These are phyloP conservation scores for Suillus subalutaceus DNA, from an alignment of 768 basidiomycete genomes.

Conservation along the genomic window DNA sequence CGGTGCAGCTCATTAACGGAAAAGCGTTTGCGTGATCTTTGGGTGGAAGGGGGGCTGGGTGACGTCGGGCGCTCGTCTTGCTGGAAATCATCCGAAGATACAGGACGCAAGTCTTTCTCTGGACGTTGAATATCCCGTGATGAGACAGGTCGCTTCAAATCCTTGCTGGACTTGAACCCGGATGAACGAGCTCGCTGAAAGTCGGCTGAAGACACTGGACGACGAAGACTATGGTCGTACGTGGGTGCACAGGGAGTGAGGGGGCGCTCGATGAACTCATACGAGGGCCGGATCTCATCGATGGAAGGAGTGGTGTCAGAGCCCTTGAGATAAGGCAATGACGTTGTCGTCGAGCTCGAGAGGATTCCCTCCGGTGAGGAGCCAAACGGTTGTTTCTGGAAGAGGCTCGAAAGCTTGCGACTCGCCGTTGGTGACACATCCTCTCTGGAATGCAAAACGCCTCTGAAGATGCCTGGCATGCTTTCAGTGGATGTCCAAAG, in stretches of 20 bases:
- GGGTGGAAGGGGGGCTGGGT: constrained; percentile 38
- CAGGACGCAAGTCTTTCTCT: neutral
- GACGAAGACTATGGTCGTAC: constrained; percentile 17
- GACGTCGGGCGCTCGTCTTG: constrained; percentile 30
- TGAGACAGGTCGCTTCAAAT: neutral
- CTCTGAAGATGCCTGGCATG: constrained; percentile 30
- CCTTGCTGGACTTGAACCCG: constrained; percentile 3
- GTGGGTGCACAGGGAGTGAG: constrained; percentile 19
- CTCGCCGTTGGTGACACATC: constrained; percentile 28
- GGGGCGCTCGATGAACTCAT: constrained; percentile 14
- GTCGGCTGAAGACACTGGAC: constrained; percentile 12
- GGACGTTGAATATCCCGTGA: constrained; percentile 1
- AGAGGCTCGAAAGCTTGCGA: constrained; percentile 31
- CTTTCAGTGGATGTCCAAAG: constrained; percentile 34
- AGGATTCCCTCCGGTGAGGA: constrained; percentile 22
- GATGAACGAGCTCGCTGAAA: neutral
- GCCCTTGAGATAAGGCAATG: constrained; percentile 14
- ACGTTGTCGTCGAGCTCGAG: constrained; percentile 12
- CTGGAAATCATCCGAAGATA: constrained; percentile 15
- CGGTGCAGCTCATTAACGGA: constrained; percentile 41
- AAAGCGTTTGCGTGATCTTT: constrained; percentile 32
- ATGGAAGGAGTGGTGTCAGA: constrained; percentile 32
- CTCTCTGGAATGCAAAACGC: constrained; percentile 10
- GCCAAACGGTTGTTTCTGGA: constrained; percentile 27
- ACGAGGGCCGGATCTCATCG: constrained; percentile 15